Base-by-base conservation (phyloP, 2,329 filamentous ascomycete genomes). In the Cytospora mali region DNA sequence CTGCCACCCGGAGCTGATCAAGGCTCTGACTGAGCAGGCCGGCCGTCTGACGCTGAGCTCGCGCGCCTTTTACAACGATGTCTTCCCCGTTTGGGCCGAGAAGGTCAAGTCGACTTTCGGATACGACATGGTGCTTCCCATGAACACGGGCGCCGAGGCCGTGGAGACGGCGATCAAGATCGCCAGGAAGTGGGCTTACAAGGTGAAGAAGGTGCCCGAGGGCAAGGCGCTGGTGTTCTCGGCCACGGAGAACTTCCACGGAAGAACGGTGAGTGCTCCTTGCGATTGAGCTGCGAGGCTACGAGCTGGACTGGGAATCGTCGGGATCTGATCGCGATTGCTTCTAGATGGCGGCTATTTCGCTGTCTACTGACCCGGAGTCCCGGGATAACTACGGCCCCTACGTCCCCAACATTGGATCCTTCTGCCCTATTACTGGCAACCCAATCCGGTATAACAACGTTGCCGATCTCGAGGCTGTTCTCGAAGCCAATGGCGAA, bases 81-180 rank as follows among this genome's bases (percentile, higher is more conserved):
- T 98, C 67, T 98, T 98, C 80, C 94, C 94, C 63, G 88, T 90
- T 68, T 98, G 96, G 83, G 94, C 94, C 7, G 89, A 97, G 78
- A 97, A 95, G 79, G 89, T 97, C 67, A 93, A 91, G 69, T 79
- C 86, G 68, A 88, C 91, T 74, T 97, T 97, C 75, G 93, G 92
- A 66, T 98, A 96, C 75, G 94, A 98, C 77, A 97, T 97, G 94
- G 92, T 97, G 35, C 79, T 98, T 75, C 94, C 94, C 68, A 97
- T 98, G 93, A 97, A 97, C 81, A 98, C 94, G 2, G 94, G 94
- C 64, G 94, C 94, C 25, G 94, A 98, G 79, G 94, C 94, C 10
- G 93, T 97, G 39, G 94, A 98, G 83, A 97, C 94, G 0, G 93
- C 90, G 14, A 88, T 98, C 79, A 98, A 98, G 84, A 88, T 98